Evolutionary conservation across 495 filamentous ascomycete genomes (phyloP).

Genomic region (Neurospora cerealis): DNA sequence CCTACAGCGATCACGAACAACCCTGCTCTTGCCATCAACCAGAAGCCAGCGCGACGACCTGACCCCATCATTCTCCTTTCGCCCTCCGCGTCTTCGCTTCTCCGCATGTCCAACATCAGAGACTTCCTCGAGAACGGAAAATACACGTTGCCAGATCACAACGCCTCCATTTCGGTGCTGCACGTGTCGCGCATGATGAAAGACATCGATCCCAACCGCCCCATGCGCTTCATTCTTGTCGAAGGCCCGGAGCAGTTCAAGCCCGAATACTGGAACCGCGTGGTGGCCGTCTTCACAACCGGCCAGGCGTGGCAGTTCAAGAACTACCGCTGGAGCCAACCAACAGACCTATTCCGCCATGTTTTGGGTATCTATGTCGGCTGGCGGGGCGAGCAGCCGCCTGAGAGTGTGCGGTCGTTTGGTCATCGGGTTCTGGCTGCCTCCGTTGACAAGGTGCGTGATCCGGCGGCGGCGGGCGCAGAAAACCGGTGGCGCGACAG

Average conservation of each 20-base stretch:
- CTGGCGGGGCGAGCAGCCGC: constrained; percentile 76
- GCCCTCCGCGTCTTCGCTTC: constrained; percentile 91
- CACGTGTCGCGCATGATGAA: constrained; percentile 74
- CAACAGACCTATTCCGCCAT: constrained; percentile 80
- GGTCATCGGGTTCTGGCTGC: constrained; percentile 70
- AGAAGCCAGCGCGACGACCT: constrained; percentile 48
- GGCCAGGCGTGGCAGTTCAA: constrained; percentile 99
- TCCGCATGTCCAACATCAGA: constrained; percentile 96
- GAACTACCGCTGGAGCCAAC: constrained; percentile 89
- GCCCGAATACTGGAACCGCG: constrained; percentile 92
- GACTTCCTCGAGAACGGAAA: constrained; percentile 81
- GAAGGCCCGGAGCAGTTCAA: constrained; percentile 90
- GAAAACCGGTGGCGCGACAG: constrained; percentile 80
- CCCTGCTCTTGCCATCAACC: constrained; percentile 33
- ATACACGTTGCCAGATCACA: constrained; percentile 68
- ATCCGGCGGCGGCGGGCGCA: constrained; percentile 34
- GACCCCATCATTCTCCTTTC: constrained; percentile 98
- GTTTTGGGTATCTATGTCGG: constrained; percentile 82
- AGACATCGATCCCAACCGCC: constrained; percentile 56
- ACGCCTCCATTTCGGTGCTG: constrained; percentile 61
- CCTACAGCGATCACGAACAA: constrained; percentile 25
- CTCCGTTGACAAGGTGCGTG: constrained; percentile 70
- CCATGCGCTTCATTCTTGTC: constrained; percentile 89
- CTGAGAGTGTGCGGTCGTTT: constrained; percentile 68
- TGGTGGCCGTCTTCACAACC: constrained; percentile 96